These are phyloP conservation scores for Aspergillus pseudonomiae DNA, from an alignment of 2,329 filamentous ascomycete genomes.

Conservation along the genomic window DNA sequence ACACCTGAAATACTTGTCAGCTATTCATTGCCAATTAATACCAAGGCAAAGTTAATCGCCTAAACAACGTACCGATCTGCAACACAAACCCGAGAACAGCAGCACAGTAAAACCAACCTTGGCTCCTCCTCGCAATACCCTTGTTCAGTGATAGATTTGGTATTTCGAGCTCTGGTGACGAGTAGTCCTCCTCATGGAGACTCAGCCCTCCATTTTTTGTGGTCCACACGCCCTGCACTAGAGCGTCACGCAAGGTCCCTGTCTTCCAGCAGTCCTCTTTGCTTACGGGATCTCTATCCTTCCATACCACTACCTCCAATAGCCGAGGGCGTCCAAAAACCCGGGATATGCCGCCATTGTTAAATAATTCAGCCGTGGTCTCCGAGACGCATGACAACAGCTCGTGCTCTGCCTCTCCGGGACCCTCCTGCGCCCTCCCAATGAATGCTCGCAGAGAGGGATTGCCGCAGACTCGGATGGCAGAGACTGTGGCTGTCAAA, in stretches of 20 bases:
- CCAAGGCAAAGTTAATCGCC: no score
- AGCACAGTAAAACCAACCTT: conserved; percentile 34
- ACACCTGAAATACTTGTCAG: conserved; percentile 21
- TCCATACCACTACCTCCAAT: conserved; percentile 44
- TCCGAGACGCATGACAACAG: conserved; percentile 52
- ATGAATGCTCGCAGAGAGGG: conserved; percentile 49
- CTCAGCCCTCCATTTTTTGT: conserved; percentile 9
- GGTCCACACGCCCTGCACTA: conserved; percentile 27
- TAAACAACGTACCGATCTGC: conserved; percentile 30
- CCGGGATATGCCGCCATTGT: conserved; percentile 43
- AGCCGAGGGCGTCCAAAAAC: conserved; percentile 40
- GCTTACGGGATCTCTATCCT: conserved; percentile 43
- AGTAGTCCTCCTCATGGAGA: conserved; percentile 13
- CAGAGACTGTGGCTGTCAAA: conserved; percentile 47
- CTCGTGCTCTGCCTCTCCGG: conserved; percentile 46
- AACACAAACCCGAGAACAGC: conserved; percentile 29
- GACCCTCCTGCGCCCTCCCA: conserved; percentile 50
- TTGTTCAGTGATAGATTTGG: conserved; percentile 42
- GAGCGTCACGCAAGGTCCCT: conserved; percentile 32
- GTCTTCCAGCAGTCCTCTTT: conserved; percentile 21
- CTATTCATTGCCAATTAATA: not conserved
- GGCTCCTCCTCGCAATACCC: conserved; percentile 32
- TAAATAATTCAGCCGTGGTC: conserved; percentile 51
- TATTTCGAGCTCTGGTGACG: conserved; percentile 32
- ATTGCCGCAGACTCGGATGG: conserved; percentile 51